Base-by-base conservation (phyloP, 2,329 filamentous ascomycete species). In the Kalmusia sp. region DNA sequence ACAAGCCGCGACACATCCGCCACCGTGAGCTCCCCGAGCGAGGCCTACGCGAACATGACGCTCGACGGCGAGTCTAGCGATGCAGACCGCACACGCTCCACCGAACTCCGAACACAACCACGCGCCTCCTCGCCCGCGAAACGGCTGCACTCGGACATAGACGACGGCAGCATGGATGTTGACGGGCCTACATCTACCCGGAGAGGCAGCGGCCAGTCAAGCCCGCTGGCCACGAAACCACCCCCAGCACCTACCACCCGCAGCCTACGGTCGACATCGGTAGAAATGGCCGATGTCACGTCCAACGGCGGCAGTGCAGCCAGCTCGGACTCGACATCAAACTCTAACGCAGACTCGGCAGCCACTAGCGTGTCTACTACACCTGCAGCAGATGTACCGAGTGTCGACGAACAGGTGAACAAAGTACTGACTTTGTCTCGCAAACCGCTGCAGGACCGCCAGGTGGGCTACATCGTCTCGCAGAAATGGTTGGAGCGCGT, bases 381-480 rank as follows among this genome's bases (percentile, higher is more conserved):
- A 2, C 53, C 57, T 33, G 43, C 58, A n/a, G 35, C 54, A 21
- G 59, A 68, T 27, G 48, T 71, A 7, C 71, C 71, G 14, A 67
- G 54, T 54, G 58, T 76, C 57, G 87, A 91, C 61, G 82, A 86
- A 41, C 93, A 97, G 73, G 87, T 96, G 53, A 84, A 83, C 52
- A 85, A 85, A 31, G 91, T 97, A 45, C 83, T 85, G 64, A 80
- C 81, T 27, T 76, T 93, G 22, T 72, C 84, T 22, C 76, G 82
- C 62, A 72, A 69, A 64, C 80, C 84, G 6, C 72, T 87, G n/a
- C 76, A 85, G 53, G 90, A 93, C 57, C 88, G 88, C n/a, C 84
- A 90, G 53, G 82, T 85, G 49, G 90, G 88, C 12, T 96, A 88
- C 64, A 76, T 96, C 17, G 84, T 98, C 4, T 96, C 93, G 1